Conservation (phyloP, 352 stramenopile genomes). For the Pythium angustatum region DNA sequence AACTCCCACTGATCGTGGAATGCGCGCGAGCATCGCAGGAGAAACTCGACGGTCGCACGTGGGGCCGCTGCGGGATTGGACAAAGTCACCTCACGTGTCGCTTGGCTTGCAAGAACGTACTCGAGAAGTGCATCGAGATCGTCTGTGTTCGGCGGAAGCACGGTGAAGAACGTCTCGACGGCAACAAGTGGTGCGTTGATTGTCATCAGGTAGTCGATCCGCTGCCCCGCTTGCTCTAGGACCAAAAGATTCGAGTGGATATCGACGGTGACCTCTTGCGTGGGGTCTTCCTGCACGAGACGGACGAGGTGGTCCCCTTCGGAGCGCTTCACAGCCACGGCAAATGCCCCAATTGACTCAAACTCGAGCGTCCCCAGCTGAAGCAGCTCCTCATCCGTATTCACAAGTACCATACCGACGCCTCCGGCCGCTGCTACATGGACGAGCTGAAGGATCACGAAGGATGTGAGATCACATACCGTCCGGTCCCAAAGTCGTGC, state of each 20-base stretch:
- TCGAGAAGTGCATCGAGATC: conserved; percentile 7
- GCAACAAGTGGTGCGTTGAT: conserved; percentile 23
- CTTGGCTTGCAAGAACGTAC: background rate
- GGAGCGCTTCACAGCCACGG: conserved; percentile 7
- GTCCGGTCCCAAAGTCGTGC: too few species aligned
- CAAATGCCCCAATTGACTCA: conserved; percentile 10
- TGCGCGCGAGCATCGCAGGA: background rate
- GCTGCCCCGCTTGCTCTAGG: conserved; percentile 10
- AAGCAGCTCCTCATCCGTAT: conserved; percentile 20
- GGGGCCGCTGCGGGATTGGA: background rate
- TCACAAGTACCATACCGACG: conserved; percentile 21
- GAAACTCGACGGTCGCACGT: background rate
- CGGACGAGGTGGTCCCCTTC: conserved; percentile 10
- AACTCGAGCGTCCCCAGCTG: conserved; percentile 22
- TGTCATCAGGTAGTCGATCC: conserved; percentile 13
- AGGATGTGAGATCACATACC: background rate
- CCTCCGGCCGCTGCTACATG: conserved; percentile 15
- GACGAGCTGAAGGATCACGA: conserved; percentile 7
- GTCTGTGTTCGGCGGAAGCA: background rate
- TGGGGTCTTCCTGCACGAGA: background rate
- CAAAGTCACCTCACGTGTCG: background rate
- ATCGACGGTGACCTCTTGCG: background rate
- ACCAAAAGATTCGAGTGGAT: background rate
- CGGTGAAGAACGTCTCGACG: conserved; percentile 17
- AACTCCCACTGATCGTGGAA: conserved; percentile 17